Conservation (phyloP, 306 rosid genomes). For the Ochetophila trinervis region DNA sequence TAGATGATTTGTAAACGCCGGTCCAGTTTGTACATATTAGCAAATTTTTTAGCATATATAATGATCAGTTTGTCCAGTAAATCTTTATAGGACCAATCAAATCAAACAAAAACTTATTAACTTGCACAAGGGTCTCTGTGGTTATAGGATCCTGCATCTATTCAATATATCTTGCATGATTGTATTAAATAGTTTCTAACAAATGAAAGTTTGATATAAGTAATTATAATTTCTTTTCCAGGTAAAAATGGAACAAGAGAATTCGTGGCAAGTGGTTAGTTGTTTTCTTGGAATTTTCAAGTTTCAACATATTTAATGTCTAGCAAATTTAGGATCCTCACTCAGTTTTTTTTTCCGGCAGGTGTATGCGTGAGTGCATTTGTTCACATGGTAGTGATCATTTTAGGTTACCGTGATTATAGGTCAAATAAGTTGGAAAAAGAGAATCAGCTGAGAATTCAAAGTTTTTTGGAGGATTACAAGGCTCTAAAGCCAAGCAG, state of each 20-base stretch:
- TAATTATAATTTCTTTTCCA: slow-evolving; percentile 2
- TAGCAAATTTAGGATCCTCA: neutral
- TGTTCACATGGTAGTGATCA: neutral
- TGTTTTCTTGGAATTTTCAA: neutral
- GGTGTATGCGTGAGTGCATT: slow-evolving; percentile 28
- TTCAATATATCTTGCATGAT: neutral
- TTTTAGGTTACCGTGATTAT: slow-evolving; percentile 11
- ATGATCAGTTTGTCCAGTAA: too few species aligned
- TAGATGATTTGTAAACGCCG: too few species aligned
- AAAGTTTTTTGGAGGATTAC: slow-evolving; percentile 39
- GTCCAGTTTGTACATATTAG: too few species aligned
- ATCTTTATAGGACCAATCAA: too few species aligned
- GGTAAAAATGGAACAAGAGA: slow-evolving; percentile 5
- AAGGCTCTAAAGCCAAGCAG: slow-evolving; percentile 38
- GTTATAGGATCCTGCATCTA: neutral
- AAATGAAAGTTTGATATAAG: too few species aligned
- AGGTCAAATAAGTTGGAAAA: neutral
- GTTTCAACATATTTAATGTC: neutral
- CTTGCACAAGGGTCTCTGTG: too few species aligned
- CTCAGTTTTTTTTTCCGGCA: slow-evolving; percentile 6
- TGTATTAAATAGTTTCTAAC: too few species aligned
- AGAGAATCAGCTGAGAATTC: slow-evolving; percentile 16
- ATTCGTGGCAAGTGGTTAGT: slow-evolving; percentile 27
- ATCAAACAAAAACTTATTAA: too few species aligned
- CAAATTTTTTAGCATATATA: too few species aligned